Base-by-base conservation (phyloP, 2,329 filamentous ascomycete genomes). In the Tolypocladium album region DNA sequence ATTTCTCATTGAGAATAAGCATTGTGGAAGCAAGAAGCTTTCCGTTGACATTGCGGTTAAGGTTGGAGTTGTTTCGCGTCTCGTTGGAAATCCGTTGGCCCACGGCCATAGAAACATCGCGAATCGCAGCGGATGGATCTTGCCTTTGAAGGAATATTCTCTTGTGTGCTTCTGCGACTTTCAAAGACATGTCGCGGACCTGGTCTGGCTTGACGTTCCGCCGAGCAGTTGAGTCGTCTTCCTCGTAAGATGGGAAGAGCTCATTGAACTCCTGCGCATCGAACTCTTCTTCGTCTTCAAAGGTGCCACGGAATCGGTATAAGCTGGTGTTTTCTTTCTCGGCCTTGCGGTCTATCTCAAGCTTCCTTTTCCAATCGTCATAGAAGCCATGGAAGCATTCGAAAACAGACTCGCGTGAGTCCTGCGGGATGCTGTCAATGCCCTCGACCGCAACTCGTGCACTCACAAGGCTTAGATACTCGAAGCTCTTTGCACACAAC, bases 251-350 rank as follows among this genome's bases (percentile, higher is more conserved):
- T 1, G 93, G 93, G 75, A 97, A 97, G 8, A 97, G 77, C 64
- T 88, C 82, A 24, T 87, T 81, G 64, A 96, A 87, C 64, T 94
- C 89, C 59, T 88, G 83, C 63, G 88, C 82, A 58, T 91, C 85
- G 12, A 83, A 78, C 66, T 89, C 87, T 60, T 95, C 88, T 64
- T 90, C 85, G 56, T 92, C 87, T 62, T 92, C 88, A 45, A 84
- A 76, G 45, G 86, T 87, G 39, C 92, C 93, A 63, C 86, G 85
- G 75, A 94, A 97, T 24, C 86, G 87, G 73, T 96, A 99, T 45
- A 96, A 74, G 63, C 89, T 92, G 6, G 83, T 85, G 63, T 88
- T 89, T 36, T 84, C 82, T 22, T 89, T 87, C 65, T 89, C 86
- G 55, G 89, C 84, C 66, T 87, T 85, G 67, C 90, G 88, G 64